Evolutionary conservation across 2,329 filamentous ascomycete genomes (phyloP).

Genomic region (Diplocarpon mali): DNA sequence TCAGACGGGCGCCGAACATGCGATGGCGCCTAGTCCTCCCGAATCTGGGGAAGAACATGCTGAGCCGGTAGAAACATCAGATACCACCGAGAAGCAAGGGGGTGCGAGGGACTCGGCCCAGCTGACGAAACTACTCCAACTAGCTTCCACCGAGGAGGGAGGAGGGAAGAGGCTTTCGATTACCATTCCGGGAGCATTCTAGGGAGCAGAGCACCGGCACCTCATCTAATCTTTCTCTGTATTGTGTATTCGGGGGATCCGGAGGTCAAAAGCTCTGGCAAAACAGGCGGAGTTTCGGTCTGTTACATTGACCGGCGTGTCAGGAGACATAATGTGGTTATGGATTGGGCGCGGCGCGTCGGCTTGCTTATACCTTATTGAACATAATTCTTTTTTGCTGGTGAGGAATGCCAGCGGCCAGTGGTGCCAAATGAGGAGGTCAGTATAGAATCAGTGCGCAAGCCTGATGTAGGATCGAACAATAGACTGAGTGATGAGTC

Average conservation of each 20-base stretch:
- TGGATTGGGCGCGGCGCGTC: slow-evolving; percentile 8
- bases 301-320: slow-evolving; percentile 9
- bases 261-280: not conserved
- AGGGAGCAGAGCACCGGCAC: not conserved
- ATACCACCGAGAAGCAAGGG: slow-evolving; percentile 6
- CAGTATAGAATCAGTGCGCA: slow-evolving; percentile 8
- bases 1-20: too few species aligned
- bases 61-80: too few species aligned
- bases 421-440: slow-evolving; percentile 1
- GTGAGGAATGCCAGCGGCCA: slow-evolving; percentile 2
- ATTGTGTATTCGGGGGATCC: slow-evolving; percentile 7
- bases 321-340: slow-evolving; percentile 3
- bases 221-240: not conserved
- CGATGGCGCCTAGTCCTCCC: too few species aligned
- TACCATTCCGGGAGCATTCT: slow-evolving; percentile 28
- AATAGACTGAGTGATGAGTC: not conserved
- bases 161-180: slow-evolving; percentile 28
- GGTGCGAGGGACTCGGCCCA: slow-evolving; percentile 15
- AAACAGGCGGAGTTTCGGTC: slow-evolving; percentile 7
- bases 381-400: slow-evolving; percentile 14
- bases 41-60: too few species aligned
- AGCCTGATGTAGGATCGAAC: slow-evolving; percentile 4
- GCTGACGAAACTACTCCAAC: slow-evolving; percentile 15
- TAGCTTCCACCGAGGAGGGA: slow-evolving; percentile 19
- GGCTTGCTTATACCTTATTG: slow-evolving; percentile 7